These are phyloP conservation scores for Hysterium pulicare DNA, from an alignment of 2,329 filamentous ascomycete genomes.

Conservation along the genomic window DNA sequence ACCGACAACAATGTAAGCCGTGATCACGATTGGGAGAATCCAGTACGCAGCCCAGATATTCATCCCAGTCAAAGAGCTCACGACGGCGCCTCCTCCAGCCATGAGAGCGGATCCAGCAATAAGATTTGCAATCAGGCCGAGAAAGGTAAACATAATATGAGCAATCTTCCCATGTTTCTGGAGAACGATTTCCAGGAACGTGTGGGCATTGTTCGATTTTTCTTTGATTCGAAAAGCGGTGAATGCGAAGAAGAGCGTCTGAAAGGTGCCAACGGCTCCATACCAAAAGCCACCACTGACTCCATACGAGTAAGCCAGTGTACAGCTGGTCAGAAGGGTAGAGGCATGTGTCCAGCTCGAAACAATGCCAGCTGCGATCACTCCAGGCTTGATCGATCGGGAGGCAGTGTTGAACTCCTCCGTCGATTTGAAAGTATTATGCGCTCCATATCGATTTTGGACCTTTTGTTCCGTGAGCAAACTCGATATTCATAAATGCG, in stretches of 20 bases:
- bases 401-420: conserved; percentile 45
- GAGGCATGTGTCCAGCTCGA: conserved; percentile 38
- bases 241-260: conserved; percentile 9
- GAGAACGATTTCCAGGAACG: conserved; percentile 4
- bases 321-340: neutral
- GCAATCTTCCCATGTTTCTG: conserved; percentile 3
- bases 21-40: conserved; percentile 4
- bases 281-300: conserved; percentile 8
- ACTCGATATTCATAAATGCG: neutral
- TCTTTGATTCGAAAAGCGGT: conserved; percentile 11
- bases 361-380: conserved; percentile 42
- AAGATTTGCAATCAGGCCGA: conserved; percentile 4
- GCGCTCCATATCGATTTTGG: conserved; percentile 5
- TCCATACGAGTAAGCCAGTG: conserved; percentile 3
- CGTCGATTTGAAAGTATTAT: conserved; percentile 30
- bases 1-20: conserved; percentile 5
- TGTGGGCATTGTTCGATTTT: conserved; percentile 4
- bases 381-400: conserved; percentile 35
- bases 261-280: conserved; percentile 8
- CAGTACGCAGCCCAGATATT: conserved; percentile 4
- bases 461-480: conserved; percentile 8
- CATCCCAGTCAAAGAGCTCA: conserved; percentile 1
- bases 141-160: conserved; percentile 6
- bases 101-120: conserved; percentile 5
- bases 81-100: conserved; percentile 6